Base-by-base conservation (phyloP, 2,329 filamentous ascomycete species). In the Hypoxylon rubiginosum region DNA sequence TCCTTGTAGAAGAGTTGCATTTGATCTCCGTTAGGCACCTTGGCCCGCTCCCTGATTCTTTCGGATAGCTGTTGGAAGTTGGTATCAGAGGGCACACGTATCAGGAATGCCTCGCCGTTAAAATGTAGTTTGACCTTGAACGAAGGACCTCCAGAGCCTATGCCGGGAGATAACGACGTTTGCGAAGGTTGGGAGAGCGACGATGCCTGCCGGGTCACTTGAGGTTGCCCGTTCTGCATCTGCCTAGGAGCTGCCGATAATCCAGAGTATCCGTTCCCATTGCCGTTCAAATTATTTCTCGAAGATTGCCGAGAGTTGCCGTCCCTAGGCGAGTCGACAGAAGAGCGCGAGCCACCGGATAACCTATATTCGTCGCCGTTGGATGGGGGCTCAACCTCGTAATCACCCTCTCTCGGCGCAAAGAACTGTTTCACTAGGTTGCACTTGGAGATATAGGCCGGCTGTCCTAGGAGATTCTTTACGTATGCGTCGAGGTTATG, bases 81-180 rank as follows among this genome's bases (percentile, higher is more conserved):
- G 73, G 97, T 93, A 58, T 97, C 92, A 1, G 87, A 86, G 0
- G 95, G 91, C 59, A 98, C 93, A 34, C 94, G 90, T 74, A 99
- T 94, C 48, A 96, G 92, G 71, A 97, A 95, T 61, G 97, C 88
- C 71, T 97, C 95, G 66, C 94, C 91, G 70, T 95, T 92, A 82
- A 93, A 97, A 82, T 92, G 96, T 58, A 97, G 91, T 82, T 98
- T 98, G 77, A 98, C 92, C 80, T 97, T 98, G 83, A 97, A 91
- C 3, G 88, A 86, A 7, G 85, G 81, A 6, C 81, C 76, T 34
- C 79, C 77, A 58, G 83, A 80, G 66, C 80, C 81, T 55, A 84
- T 77, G 17, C 80, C 83, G 0, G 83, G 83, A 9, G 84, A 83
- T 63, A 90, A 79, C 5, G 86, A 91, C 39, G 85, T 86, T 53